Conservation (phyloP, 768 basidiomycete genomes). For the Leccinellum rugosiceps region DNA sequence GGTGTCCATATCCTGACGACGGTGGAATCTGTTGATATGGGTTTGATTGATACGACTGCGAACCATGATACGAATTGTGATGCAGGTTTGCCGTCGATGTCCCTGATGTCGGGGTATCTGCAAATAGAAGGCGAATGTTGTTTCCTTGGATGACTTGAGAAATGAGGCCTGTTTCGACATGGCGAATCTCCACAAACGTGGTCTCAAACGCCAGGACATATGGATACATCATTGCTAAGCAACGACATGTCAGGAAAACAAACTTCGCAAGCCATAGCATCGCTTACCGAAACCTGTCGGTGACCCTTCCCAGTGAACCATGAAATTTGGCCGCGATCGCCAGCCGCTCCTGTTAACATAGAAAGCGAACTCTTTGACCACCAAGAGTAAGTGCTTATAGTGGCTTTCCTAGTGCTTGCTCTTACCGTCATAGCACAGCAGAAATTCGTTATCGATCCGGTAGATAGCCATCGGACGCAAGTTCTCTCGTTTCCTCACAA, state of each 20-base stretch:
- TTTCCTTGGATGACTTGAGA: constrained; percentile 95
- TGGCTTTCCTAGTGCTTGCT: constrained; percentile 10
- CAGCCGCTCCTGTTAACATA: constrained; percentile 97
- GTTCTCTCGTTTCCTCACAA: constrained; percentile 87
- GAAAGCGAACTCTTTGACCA: constrained; percentile 85
- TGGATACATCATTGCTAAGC: constrained; percentile 87
- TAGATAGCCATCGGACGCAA: constrained; percentile 95
- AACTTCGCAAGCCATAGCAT: not conserved
- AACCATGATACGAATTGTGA: constrained; percentile 34
- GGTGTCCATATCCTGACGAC: constrained; percentile 25
- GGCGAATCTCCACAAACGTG: constrained; percentile 92
- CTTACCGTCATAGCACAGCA: constrained; percentile 96
- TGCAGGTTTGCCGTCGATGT: constrained; percentile 51
- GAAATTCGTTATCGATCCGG: constrained; percentile 92
- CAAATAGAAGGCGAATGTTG: constrained; percentile 86
- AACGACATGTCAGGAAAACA: constrained; percentile 6
- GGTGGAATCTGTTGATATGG: constrained; percentile 31
- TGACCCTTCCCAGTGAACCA: constrained; percentile 94
- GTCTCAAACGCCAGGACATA: constrained; percentile 97
- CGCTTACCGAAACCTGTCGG: constrained; percentile 90
- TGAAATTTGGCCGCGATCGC: constrained; percentile 85
- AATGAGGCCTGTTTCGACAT: constrained; percentile 89
- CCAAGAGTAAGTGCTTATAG: constrained; percentile 5
- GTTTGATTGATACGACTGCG: constrained; percentile 29
- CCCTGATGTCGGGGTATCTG: constrained; percentile 87